Conservation (phyloP, 164 flowering plant species). For the Euptelea pleiosperma region DNA sequence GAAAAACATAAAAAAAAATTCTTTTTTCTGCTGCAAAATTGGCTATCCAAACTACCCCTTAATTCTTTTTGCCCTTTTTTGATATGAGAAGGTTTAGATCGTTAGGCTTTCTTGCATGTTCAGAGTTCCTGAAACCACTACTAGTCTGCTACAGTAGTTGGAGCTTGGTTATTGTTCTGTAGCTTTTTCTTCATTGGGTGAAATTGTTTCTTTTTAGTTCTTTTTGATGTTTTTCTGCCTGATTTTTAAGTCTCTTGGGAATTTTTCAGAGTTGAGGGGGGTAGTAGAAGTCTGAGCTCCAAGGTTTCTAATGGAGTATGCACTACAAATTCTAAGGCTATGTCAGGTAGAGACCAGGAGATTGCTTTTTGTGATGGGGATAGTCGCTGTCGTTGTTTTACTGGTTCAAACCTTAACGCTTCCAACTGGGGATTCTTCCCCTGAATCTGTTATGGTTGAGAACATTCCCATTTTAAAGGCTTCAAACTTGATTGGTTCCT, state of each 20-base stretch:
- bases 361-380: slow-evolving; percentile 38
- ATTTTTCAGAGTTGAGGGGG: background rate
- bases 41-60: no score
- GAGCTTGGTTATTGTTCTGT: no score
- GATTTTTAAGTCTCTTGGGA: no score
- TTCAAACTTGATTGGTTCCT: slow-evolving; percentile 1
- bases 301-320: slow-evolving; percentile 25
- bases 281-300: background rate
- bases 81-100: no score
- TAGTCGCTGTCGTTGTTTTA: slow-evolving; percentile 29
- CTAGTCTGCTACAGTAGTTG: no score
- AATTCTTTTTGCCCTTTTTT: no score
- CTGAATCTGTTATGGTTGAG: slow-evolving; percentile 1
- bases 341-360: slow-evolving; percentile 34
- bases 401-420: slow-evolving; percentile 38
- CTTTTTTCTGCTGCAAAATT: no score
- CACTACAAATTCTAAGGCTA: slow-evolving; percentile 20
- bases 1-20: no score
- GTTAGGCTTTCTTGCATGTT: no score
- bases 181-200: no score
- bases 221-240: background rate
- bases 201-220: no score
- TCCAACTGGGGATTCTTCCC: slow-evolving; percentile 23
- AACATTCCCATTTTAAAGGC: background rate
- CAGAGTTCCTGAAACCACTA: no score